phyloP scores from a whole-genome alignment of 2,329 filamentous ascomycete genomes.

The Stagonosporopsis vannaccii region DNA sequence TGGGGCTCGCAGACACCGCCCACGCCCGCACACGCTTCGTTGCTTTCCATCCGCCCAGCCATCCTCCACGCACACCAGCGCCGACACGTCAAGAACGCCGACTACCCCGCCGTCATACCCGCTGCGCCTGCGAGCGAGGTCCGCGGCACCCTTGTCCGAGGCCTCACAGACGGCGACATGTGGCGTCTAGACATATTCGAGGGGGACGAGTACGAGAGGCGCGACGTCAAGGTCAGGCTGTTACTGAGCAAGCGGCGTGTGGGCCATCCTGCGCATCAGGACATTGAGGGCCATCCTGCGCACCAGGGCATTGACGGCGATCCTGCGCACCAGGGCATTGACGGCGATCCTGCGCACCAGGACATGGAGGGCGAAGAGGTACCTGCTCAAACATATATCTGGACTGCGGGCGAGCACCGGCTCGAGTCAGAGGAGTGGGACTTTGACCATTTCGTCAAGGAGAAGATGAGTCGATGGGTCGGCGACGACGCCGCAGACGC shows the following conservation, averaged over 20 bases:
- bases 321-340: slow-evolving; percentile 24
- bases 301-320: too few species aligned
- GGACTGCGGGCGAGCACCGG: slow-evolving; percentile 51
- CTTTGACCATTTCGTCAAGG: slow-evolving; percentile 79
- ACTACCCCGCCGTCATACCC: slow-evolving; percentile 81
- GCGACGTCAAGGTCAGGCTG: slow-evolving; percentile 55
- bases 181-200: slow-evolving; percentile 82
- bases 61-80: slow-evolving; percentile 78
- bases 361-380: slow-evolving; percentile 49
- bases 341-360: slow-evolving; percentile 25
- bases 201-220: slow-evolving; percentile 73
- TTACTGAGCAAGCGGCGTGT: slow-evolving; percentile 36
- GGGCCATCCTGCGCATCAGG: too few species aligned
- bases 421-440: slow-evolving; percentile 86
- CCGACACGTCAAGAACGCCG: slow-evolving; percentile 69
- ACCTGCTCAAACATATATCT: slow-evolving; percentile 60
- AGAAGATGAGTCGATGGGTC: slow-evolving; percentile 72
- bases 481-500: slow-evolving; percentile 54
- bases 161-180: slow-evolving; percentile 79
- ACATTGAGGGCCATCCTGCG: too few species aligned
- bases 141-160: slow-evolving; percentile 76
- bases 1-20: slow-evolving; percentile 65
- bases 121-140: slow-evolving; percentile 56
- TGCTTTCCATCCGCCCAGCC: slow-evolving; percentile 74
- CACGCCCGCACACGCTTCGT: slow-evolving; percentile 56